Percentiles rank a stretch among this genome's conserved stretches.
These are phyloP conservation scores for Yamadazyma mexicana DNA, from an alignment of 1,139 yeast species.

Conservation along the genomic window DNA sequence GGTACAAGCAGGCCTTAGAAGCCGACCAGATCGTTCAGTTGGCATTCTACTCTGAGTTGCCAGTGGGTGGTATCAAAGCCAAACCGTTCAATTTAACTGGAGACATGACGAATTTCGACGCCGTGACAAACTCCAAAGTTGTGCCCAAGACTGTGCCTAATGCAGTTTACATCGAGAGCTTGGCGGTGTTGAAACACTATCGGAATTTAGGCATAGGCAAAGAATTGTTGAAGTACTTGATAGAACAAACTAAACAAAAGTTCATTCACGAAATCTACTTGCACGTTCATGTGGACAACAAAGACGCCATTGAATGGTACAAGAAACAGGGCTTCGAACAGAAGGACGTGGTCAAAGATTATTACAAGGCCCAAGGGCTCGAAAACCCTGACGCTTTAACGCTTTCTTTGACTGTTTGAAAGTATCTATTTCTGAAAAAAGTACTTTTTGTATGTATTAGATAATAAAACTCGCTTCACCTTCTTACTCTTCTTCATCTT, in stretches of 20 bases:
- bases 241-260: constrained; percentile 51
- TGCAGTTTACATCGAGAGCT: constrained; percentile 62
- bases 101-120: constrained; percentile 26
- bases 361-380: constrained; percentile 52
- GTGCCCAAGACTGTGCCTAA: constrained; percentile 42
- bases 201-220: constrained; percentile 63
- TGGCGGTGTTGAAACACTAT: constrained; percentile 67
- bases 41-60: constrained; percentile 62
- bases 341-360: constrained; percentile 41
- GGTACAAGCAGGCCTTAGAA: constrained; percentile 44
- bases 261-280: constrained; percentile 58
- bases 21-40: constrained; percentile 35
- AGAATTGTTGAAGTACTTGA: constrained; percentile 52
- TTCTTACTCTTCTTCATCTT: constrained; percentile 45
- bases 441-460: too few relatives aligned
- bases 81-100: constrained; percentile 35
- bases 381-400: constrained; percentile 47
- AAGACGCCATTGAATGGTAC: constrained; percentile 56
- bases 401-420: constrained; percentile 21
- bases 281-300: constrained; percentile 56
- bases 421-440: background rate
- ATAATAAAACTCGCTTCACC: too few relatives aligned
- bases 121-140: constrained; percentile 20
- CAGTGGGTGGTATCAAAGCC: constrained; percentile 71
- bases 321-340: constrained; percentile 50